Evolutionary conservation across 2,329 filamentous ascomycete species (phyloP).

Genomic region (Trichoderma guizhouense): DNA sequence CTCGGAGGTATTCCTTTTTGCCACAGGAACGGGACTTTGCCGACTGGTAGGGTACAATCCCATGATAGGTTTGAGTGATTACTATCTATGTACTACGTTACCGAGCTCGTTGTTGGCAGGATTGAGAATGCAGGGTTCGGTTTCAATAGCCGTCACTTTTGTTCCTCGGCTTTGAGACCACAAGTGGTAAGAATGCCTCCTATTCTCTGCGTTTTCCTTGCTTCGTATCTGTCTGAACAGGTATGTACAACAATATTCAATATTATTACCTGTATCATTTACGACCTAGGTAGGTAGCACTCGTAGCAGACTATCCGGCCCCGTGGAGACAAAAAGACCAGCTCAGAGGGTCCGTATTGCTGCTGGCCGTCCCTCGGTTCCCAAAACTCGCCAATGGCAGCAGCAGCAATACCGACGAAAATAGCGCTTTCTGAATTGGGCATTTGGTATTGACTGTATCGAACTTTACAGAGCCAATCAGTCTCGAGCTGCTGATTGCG

Average conservation of each 20-base stretch:
- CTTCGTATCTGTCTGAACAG: neutral
- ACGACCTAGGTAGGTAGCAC: neutral
- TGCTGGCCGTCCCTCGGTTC: neutral
- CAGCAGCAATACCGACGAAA: neutral
- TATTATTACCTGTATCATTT: neutral
- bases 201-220: neutral
- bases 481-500: neutral
- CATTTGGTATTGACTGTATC: neutral
- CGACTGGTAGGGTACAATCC: neutral
- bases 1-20: neutral
- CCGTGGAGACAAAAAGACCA: neutral
- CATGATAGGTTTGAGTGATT: neutral
- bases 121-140: neutral
- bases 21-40: neutral
- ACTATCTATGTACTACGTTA: neutral
- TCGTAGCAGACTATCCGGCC: neutral
- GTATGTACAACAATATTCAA: neutral
- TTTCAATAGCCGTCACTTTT: neutral
- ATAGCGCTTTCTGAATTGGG: neutral
- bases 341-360: neutral
- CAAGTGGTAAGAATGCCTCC: neutral
- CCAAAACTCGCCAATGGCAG: neutral
- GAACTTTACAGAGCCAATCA: neutral
- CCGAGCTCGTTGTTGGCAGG: neutral
- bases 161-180: neutral